phyloP scores from a whole-genome alignment of 148 eudicot genomes.

The Rhododendron ferrugineum region DNA sequence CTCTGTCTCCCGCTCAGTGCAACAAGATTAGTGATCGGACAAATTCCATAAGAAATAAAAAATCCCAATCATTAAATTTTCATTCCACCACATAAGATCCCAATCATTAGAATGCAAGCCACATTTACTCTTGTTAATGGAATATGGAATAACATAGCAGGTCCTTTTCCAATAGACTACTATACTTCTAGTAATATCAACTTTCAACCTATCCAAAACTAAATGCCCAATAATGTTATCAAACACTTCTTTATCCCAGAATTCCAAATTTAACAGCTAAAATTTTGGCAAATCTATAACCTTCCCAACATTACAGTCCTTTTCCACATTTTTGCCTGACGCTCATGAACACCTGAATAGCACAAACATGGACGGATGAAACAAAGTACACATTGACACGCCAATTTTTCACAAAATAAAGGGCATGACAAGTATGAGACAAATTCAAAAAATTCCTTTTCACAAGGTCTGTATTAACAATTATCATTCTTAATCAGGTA shows the following conservation, averaged over 20 bases:
- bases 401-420: neutral
- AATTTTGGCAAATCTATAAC: neutral
- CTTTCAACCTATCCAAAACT: too few species aligned
- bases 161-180: neutral
- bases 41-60: neutral
- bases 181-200: neutral
- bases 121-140: neutral
- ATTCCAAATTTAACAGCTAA: neutral
- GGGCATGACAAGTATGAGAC: neutral
- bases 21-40: too few species aligned
- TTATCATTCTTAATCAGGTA: too few species aligned
- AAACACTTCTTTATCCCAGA: neutral
- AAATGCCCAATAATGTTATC: too few species aligned
- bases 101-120: neutral
- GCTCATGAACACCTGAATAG: neutral
- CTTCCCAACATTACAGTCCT: neutral
- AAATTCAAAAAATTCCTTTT: too few species aligned
- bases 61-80: neutral
- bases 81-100: neutral
- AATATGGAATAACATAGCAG: neutral
- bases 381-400: neutral
- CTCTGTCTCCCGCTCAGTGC: too few species aligned
- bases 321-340: neutral
- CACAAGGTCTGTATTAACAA: neutral
- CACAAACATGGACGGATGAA: neutral